Evolutionary conservation across 2,329 filamentous ascomycete genomes (phyloP), one percentile per base, ranked within the genome.

Genomic region (Huntiella moniliformis): DNA sequence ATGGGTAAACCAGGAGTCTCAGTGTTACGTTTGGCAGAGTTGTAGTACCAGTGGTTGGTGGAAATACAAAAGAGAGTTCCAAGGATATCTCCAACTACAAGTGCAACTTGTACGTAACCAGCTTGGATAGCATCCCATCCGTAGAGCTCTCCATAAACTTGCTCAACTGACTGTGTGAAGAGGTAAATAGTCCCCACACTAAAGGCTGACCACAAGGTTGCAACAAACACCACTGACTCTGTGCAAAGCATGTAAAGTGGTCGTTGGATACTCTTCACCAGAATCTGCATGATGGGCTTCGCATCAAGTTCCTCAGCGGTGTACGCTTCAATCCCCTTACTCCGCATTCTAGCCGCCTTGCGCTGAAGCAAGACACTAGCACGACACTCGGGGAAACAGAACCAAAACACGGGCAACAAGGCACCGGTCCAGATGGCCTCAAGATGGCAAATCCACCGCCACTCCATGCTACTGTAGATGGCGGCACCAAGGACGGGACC

Each of bases 171-270:
- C 36, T 56, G 51, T 1, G 54, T 55, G 33, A 53, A 56, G 7
- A 56, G 51, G 41, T 54, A 55, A 16, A 56, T 52, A 3, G 51
- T 52, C 4, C 54, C 54, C 4, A 54, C 36, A n/a, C 50, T 50
- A 42, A 56, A 55, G 7, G 54, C 53, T 2, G 54, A 66, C 65
- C 66, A 69, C 13, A 70, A 48, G 1, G 66, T 67, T 40, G 64
- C 61, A 40, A 60, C 60, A 37, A 67, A 59, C 2, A 71, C 61
- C 0, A 71, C 67, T 3, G 62, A 62, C 55, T 71, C 67, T 1
- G 67, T 71, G 51, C 31, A 44, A 18, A 49, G 40, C 47, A 49
- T 49, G 36, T 49, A 49, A 16, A 49, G 31, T 17, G 47, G 47
- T 11, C 47, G 44, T 36, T 49, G 47, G n/a, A 49, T 41, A 11